phyloP scores from a whole-genome alignment of 2,329 filamentous ascomycete species.

The Verticillium isaacii region DNA sequence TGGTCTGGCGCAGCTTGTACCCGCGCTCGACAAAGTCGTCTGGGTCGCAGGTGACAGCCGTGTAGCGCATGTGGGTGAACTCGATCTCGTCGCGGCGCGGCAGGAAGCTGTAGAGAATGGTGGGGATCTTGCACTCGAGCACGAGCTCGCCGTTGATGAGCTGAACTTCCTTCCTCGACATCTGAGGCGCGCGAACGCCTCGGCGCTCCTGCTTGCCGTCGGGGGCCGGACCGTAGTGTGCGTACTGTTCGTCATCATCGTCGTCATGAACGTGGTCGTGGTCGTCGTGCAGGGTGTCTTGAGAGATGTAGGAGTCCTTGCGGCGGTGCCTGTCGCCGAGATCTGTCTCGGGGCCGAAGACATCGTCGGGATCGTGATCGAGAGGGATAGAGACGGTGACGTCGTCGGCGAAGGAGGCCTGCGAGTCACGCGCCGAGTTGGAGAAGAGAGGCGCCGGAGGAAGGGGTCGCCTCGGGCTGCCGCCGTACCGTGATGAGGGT shows the following conservation, averaged over 20 bases:
- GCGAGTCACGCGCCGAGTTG: conserved; percentile 40
- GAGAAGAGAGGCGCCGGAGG: conserved; percentile 86
- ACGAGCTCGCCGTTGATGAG: conserved; percentile 97
- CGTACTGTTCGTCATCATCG: conserved; percentile 47
- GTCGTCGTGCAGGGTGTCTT: conserved; percentile 48
- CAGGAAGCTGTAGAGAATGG: conserved; percentile 94
- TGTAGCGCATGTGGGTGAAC: conserved; percentile 98
- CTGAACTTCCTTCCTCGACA: conserved; percentile 88
- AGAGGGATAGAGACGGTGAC: conserved; percentile 70
- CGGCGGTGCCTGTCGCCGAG: conserved; percentile 48
- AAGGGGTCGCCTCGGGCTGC: conserved; percentile 79
- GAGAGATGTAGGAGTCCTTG: conserved; percentile 52
- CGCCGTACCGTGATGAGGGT: conserved; percentile 81
- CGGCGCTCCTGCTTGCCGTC: conserved; percentile 81
- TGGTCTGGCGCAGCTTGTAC: conserved; percentile 89
- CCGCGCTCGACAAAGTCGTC: conserved; percentile 86
- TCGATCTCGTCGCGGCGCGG: conserved; percentile 89
- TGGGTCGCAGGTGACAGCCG: conserved; percentile 95
- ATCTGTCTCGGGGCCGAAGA: conserved; percentile 62
- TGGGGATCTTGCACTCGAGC: conserved; percentile 97
- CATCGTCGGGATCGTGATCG: conserved; percentile 60
- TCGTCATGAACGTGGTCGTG: conserved; percentile 40
- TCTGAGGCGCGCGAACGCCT: conserved; percentile 81
- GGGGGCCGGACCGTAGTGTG: conserved; percentile 80
- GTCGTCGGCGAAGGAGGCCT: conserved; percentile 55